Percentiles rank a stretch among this genome's conserved stretches.
These are phyloP conservation scores for Podospora appendiculata DNA, from an alignment of 495 filamentous ascomycete genomes.

Conservation along the genomic window DNA sequence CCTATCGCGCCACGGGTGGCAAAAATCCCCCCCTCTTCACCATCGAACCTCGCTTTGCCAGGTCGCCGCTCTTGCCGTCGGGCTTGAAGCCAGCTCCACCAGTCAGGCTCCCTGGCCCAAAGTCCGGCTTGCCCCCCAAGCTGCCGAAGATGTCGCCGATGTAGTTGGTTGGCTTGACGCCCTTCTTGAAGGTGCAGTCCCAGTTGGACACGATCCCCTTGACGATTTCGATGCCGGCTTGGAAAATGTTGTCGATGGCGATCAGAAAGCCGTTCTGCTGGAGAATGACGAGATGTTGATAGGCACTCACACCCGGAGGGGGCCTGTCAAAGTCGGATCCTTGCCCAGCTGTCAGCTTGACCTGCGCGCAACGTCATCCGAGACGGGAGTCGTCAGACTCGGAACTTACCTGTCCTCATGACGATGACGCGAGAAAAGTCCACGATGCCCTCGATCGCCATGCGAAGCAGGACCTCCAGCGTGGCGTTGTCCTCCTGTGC, in stretches of 20 bases:
- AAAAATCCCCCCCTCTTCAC: no score
- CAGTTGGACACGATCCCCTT: constrained; percentile 56
- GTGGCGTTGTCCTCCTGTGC: constrained; percentile 73
- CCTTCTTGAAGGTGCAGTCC: constrained; percentile 48
- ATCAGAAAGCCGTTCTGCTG: constrained; percentile 52
- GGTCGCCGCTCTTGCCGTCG: neutral
- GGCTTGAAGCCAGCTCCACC: constrained; percentile 13
- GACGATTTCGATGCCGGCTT: constrained; percentile 59
- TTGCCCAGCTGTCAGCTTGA: neutral
- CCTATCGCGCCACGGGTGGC: no score
- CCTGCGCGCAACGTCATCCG: neutral
- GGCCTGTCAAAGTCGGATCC: constrained; percentile 67
- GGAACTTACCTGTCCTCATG: constrained; percentile 51
- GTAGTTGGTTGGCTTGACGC: constrained; percentile 59
- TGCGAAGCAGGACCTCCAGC: constrained; percentile 60
- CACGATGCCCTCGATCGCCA: constrained; percentile 42
- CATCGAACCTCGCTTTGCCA: neutral
- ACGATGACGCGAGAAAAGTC: constrained; percentile 64
- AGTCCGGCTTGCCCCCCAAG: constrained; percentile 57
- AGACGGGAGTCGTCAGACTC: neutral
- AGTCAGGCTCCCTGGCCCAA: constrained; percentile 46
- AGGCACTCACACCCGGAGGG: constrained; percentile 45
- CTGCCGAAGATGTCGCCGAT: constrained; percentile 67
- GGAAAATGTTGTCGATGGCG: constrained; percentile 59
- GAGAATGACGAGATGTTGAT: constrained; percentile 49